These are phyloP conservation scores for Gracilaria gracilis DNA, from an alignment of 23 red algal genomes.

Conservation along the genomic window DNA sequence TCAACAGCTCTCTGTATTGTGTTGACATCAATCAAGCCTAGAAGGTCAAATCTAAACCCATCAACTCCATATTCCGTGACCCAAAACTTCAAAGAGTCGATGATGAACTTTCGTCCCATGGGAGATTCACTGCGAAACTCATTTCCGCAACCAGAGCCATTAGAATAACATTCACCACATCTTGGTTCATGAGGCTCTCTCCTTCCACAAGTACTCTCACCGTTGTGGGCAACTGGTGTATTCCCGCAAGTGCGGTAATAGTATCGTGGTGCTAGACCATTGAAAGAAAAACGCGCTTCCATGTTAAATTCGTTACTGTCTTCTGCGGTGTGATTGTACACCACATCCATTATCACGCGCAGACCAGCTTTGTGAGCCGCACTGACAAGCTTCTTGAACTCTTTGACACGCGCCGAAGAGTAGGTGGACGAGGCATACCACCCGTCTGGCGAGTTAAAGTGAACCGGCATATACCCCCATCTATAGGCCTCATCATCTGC, in stretches of 20 bases:
- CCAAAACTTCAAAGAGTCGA: constrained; percentile 91
- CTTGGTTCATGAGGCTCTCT: constrained; percentile 6
- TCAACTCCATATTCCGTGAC: constrained; percentile 93
- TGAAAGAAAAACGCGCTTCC: constrained; percentile 95
- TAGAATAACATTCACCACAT: constrained; percentile 90
- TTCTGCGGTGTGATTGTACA: constrained; percentile 97
- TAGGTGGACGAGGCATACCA: constrained; percentile 85
- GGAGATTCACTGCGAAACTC: constrained; percentile 86
- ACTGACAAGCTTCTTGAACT: constrained; percentile 87
- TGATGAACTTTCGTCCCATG: constrained; percentile 91
- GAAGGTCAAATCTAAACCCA: constrained; percentile 95
- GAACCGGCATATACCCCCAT: constrained; percentile 98
- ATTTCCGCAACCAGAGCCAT: constrained; percentile 96
- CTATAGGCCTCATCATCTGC: constrained; percentile 39
- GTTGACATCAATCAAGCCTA: constrained; percentile 82
- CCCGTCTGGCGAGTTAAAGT: constrained; percentile 90
- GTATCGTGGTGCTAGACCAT: constrained; percentile 83
- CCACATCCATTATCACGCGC: constrained; percentile 94
- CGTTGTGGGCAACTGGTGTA: constrained; percentile 67
- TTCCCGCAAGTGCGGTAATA: constrained; percentile 89
- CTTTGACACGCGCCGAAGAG: constrained; percentile 73
- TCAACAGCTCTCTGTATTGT: constrained; percentile 65
- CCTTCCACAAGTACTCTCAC: constrained; percentile 72
- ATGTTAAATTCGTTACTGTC: constrained; percentile 86
- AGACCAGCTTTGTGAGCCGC: constrained; percentile 81